These are phyloP conservation scores for Dichomitus squalens DNA, from an alignment of 1,284 basidiomycete genomes.

Conservation along the genomic window DNA sequence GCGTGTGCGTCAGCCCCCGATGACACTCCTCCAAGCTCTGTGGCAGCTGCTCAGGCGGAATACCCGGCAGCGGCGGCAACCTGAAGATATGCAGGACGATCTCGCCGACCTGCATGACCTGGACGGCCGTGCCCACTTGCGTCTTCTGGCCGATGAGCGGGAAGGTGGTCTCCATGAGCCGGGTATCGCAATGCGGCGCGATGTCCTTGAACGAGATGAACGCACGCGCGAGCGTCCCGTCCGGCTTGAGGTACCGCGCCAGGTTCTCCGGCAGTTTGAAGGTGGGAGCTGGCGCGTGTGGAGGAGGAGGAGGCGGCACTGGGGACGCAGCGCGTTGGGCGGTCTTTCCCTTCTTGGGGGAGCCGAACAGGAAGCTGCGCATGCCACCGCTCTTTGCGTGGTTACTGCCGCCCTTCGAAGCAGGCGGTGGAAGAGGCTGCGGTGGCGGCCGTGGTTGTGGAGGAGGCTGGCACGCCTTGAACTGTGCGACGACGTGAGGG, in stretches of 20 bases:
- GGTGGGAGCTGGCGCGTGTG: conserved; percentile 22
- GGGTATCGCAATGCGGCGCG: conserved; percentile 77
- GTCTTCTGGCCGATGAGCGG: conserved; percentile 80
- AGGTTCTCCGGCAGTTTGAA: conserved; percentile 65
- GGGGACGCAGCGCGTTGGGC: conserved; percentile 30
- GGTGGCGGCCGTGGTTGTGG: conserved; percentile 47
- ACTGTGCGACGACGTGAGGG: conserved; percentile 76
- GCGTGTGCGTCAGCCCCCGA: conserved; percentile 84
- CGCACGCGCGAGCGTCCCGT: conserved; percentile 79
- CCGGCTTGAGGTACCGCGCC: conserved; percentile 79
- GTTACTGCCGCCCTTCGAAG: conserved; percentile 43
- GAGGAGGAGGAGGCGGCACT: conserved; percentile 39
- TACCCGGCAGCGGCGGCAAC: conserved; percentile 83
- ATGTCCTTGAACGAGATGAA: conserved; percentile 88
- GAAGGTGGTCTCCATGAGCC: conserved; percentile 81
- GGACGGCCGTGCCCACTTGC: conserved; percentile 56
- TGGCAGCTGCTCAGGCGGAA: conserved; percentile 80
- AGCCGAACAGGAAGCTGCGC: conserved; percentile 72
- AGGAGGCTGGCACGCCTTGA: conserved; percentile 61
- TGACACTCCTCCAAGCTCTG: conserved; percentile 92
- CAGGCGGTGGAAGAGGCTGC: conserved; percentile 44
- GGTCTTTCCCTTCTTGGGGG: conserved; percentile 69
- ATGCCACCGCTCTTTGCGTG: conserved; percentile 44
- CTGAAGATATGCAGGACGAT: conserved; percentile 88
- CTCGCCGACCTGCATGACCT: conserved; percentile 72